Base-by-base conservation (phyloP, 2,329 filamentous ascomycete genomes). In the Colletotrichum phormii region DNA sequence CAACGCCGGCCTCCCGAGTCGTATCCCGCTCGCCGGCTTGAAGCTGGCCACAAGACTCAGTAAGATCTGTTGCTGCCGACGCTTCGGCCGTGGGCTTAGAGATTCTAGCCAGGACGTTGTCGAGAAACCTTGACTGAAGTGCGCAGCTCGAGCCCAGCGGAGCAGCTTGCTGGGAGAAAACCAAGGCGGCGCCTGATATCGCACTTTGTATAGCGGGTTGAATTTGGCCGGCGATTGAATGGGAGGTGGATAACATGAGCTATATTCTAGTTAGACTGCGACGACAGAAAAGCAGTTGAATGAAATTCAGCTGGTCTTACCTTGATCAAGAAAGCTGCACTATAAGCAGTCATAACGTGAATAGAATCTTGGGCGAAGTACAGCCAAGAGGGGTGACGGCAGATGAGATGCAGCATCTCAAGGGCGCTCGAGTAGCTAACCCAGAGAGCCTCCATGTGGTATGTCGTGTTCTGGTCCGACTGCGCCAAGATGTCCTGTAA, bases 281-380 rank as follows among this genome's bases (percentile, higher is more conserved):
- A n/a, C 22, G 12, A 18, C 2, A 53, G 6, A 35, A 5, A 1
- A 8, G 1, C 5, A 22, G 5, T 5, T 11, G 5, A 29, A 37
- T 7, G 2, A 2, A 2, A 46, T 18, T 6, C 15, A 1, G n/a
- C 1, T 24, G 22, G 51, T 33, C 74, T 59, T 24, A 81, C 80
- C 75, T 84, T 84, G 58, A 83, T 78, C 2, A 83, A 75, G 64
- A 83, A 83, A 3, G 82, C 80, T 13, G 82, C 80, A n/a, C 81
- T 79, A 71, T 85, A 84, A 3, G 83, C 83, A 18, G 80, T 81
- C 83, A 84, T 84, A 15, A 84, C 81, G 72, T 84, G 83, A 5
- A 85, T 77, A 1, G 82, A 84, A 64, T 84, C 82, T 72, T 84
- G 82, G 3, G 80, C 81, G 74, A 83, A 84, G 68, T 81, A 84